Evolutionary conservation across 139 green algal genomes (phyloP).

Genomic region (Penium margaritaceum): DNA sequence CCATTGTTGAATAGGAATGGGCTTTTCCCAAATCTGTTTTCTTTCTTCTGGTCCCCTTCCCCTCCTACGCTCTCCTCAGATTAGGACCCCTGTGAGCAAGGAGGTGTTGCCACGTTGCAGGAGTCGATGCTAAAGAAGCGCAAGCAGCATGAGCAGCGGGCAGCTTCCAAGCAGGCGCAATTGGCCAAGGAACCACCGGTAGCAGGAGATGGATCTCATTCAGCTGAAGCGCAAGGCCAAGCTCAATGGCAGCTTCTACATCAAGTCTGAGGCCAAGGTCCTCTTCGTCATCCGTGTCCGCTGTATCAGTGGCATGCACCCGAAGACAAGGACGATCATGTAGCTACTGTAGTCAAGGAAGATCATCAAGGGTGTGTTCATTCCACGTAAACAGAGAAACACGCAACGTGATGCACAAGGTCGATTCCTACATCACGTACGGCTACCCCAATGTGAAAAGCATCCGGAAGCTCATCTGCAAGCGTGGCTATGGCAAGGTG

Average conservation of each 20-base stretch:
- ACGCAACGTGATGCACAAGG: slow-evolving; percentile 86
- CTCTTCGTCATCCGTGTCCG: slow-evolving; percentile 93
- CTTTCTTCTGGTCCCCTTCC: too few species aligned
- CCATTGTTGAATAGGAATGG: too few species aligned
- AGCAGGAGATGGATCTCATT: slow-evolving; percentile 89
- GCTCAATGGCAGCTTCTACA: slow-evolving; percentile 81
- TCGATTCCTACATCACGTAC: slow-evolving; percentile 95
- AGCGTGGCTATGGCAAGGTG: slow-evolving; percentile 95
- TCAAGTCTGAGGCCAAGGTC: slow-evolving; percentile 88
- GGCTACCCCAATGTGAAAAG: slow-evolving; percentile 97
- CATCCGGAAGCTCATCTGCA: slow-evolving; percentile 96
- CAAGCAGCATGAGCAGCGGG: too few species aligned
- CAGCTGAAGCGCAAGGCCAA: slow-evolving; percentile 84
- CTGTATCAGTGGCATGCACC: slow-evolving; percentile 88
- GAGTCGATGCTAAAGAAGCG: too few species aligned
- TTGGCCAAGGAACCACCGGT: too few species aligned
- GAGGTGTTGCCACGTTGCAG: too few species aligned
- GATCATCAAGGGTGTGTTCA: slow-evolving; percentile 96
- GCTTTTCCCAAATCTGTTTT: too few species aligned
- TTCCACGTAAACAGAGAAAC: slow-evolving; percentile 95
- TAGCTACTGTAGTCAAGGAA: slow-evolving; percentile 86
- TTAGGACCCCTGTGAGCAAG: too few species aligned
- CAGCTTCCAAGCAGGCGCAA: too few species aligned
- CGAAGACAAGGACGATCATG: slow-evolving; percentile 95
- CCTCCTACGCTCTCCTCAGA: too few species aligned